These are phyloP conservation scores for Fusarium drepaniforme DNA, from an alignment of 2,329 filamentous ascomycete genomes.

Conservation along the genomic window DNA sequence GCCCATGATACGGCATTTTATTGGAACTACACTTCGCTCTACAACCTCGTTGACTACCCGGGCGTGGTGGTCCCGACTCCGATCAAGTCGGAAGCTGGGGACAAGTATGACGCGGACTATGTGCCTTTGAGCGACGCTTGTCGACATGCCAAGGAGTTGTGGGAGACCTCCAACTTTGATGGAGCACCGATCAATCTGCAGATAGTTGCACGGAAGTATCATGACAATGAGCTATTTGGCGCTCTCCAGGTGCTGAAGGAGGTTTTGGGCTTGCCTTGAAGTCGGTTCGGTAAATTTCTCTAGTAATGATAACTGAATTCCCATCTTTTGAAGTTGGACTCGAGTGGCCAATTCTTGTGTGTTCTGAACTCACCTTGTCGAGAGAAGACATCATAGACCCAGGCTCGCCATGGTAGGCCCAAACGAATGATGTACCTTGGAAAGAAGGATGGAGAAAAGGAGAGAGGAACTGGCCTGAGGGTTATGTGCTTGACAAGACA, in stretches of 20 bases:
- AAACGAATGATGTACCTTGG: background rate
- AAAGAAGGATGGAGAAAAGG: background rate
- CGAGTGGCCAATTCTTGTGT: background rate
- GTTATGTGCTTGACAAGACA: background rate
- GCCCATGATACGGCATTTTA: slow-evolving; percentile 30
- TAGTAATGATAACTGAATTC: background rate
- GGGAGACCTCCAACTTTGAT: slow-evolving; percentile 48
- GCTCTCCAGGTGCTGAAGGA: slow-evolving; percentile 40
- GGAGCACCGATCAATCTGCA: slow-evolving; percentile 51
- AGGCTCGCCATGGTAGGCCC: background rate
- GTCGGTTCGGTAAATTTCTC: background rate
- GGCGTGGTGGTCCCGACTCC: slow-evolving; percentile 43
- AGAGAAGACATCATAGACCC: background rate
- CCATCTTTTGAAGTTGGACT: background rate
- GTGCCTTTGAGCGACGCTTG: slow-evolving; percentile 48
- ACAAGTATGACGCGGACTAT: slow-evolving; percentile 38
- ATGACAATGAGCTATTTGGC: slow-evolving; percentile 51
- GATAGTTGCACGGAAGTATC: slow-evolving; percentile 48
- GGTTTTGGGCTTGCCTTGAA: slow-evolving; percentile 11
- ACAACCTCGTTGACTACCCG: slow-evolving; percentile 50
- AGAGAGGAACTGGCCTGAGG: background rate
- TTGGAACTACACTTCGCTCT: background rate
- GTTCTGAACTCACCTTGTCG: background rate
- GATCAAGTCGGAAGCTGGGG: slow-evolving; percentile 45
- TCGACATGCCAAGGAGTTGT: slow-evolving; percentile 46